These are phyloP conservation scores for Rhododendron ferrugineum DNA, from an alignment of 148 eudicot genomes.

Conservation along the genomic window DNA sequence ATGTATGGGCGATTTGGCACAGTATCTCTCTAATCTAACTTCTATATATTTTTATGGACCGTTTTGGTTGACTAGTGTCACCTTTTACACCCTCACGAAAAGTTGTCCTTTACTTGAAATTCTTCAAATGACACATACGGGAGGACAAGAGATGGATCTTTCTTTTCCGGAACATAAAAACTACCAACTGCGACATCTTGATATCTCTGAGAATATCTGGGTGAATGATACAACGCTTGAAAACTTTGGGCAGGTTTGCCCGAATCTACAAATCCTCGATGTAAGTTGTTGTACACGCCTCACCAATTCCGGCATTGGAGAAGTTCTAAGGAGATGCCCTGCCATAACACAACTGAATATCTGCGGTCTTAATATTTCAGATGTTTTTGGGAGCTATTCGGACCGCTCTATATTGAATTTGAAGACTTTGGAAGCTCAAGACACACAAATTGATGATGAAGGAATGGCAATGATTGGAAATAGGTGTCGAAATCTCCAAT, in stretches of 20 bases:
- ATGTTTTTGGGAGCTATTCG: too few species aligned
- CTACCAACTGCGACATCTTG: neutral
- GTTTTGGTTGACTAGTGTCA: neutral
- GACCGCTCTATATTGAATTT: too few species aligned
- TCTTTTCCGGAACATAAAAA: neutral
- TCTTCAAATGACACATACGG: accelerated
- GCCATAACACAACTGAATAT: too few species aligned
- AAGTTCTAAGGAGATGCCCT: neutral
- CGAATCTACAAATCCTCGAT: neutral
- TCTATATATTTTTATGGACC: neutral
- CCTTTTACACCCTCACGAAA: too few species aligned
- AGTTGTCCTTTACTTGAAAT: too few species aligned
- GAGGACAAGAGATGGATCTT: too few species aligned
- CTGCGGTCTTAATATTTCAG: accelerated
- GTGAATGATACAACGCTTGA: neutral
- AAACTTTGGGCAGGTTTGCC: neutral
- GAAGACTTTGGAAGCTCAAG: too few species aligned
- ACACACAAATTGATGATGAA: too few species aligned
- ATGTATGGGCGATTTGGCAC: accelerated
- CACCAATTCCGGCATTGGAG: neutral
- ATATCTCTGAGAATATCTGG: accelerated
- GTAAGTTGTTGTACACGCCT: accelerated
- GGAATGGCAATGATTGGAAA: too few species aligned
- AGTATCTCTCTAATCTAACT: neutral
- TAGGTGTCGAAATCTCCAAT: too few species aligned